Conservation (phyloP, 768 basidiomycete genomes). For the Trametes gibbosa region DNA sequence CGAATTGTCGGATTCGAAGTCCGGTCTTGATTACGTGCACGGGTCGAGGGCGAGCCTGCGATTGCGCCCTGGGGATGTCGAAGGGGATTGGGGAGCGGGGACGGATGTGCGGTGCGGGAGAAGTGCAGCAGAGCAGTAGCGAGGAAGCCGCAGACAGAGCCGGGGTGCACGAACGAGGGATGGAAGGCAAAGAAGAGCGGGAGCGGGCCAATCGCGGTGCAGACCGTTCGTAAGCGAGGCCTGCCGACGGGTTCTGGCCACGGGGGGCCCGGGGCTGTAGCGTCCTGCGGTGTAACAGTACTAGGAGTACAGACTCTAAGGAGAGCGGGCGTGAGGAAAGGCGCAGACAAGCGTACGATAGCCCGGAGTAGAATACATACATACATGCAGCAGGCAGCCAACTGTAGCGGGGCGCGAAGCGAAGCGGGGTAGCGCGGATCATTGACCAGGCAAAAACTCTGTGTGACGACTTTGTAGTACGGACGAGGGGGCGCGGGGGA, state of each 20-base stretch:
- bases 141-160: neutral
- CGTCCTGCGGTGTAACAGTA: neutral
- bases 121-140: neutral
- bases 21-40: neutral
- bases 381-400: neutral
- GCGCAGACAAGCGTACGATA: conserved; percentile 6
- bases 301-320: neutral
- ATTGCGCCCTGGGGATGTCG: neutral
- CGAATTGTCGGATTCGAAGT: too few species aligned
- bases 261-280: neutral
- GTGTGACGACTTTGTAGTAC: neutral
- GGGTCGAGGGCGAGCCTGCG: neutral
- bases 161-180: neutral
- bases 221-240: neutral
- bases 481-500: neutral
- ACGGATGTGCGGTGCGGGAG: neutral
- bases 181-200: neutral
- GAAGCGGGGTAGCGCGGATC: neutral
- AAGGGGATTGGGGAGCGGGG: too few species aligned
- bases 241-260: too few species aligned
- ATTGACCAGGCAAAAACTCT: neutral
- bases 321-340: conserved; percentile 3
- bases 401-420: neutral
- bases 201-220: neutral
- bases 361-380: conserved; percentile 10